A percentile compares a stretch with the other conserved stretches of the same genome.
These are phyloP conservation scores for Aspergillus caelatus DNA, from an alignment of 2,329 filamentous ascomycete species.

Conservation along the genomic window DNA sequence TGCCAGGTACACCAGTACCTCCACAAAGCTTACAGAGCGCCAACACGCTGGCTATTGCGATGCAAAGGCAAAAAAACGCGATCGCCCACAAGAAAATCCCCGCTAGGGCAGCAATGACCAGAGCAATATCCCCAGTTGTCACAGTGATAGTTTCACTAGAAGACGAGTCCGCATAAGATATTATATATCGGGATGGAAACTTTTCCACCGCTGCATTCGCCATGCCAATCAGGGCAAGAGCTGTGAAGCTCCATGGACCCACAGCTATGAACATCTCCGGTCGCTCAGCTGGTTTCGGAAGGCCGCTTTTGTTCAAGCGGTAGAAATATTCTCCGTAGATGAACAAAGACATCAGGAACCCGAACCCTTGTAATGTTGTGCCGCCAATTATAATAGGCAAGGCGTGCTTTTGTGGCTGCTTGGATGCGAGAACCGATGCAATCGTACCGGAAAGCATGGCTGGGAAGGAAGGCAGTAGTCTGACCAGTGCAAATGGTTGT, in stretches of 20 bases:
- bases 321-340: conserved; percentile 50
- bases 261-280: conserved; percentile 58
- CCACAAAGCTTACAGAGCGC: conserved; percentile 16
- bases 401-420: conserved; percentile 35
- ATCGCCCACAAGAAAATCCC: conserved; percentile 54
- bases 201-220: conserved; percentile 43
- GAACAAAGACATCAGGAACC: conserved; percentile 48
- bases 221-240: conserved; percentile 51
- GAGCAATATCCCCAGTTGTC: conserved; percentile 41
- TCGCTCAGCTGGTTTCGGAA: conserved; percentile 46
- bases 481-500: not conserved
- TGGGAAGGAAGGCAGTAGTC: conserved; percentile 18
- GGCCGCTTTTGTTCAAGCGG: conserved; percentile 43
- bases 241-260: conserved; percentile 49
- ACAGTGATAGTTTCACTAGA: conserved; percentile 14
- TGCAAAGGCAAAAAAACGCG: conserved; percentile 55
- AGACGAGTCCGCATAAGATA: conserved; percentile 8
- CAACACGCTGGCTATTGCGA: conserved; percentile 40
- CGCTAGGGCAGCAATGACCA: conserved; percentile 43
- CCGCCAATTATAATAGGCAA: conserved; percentile 48
- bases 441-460: conserved; percentile 45
- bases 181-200: conserved; percentile 32
- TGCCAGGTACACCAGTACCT: conserved; percentile 3
- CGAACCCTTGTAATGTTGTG: conserved; percentile 49
- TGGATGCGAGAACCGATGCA: conserved; percentile 33